Evolutionary conservation across 192 early-diverging fungal species (phyloP), one percentile per base, ranked within the genome.

Genomic region (Chytriomyces sp.): DNA sequence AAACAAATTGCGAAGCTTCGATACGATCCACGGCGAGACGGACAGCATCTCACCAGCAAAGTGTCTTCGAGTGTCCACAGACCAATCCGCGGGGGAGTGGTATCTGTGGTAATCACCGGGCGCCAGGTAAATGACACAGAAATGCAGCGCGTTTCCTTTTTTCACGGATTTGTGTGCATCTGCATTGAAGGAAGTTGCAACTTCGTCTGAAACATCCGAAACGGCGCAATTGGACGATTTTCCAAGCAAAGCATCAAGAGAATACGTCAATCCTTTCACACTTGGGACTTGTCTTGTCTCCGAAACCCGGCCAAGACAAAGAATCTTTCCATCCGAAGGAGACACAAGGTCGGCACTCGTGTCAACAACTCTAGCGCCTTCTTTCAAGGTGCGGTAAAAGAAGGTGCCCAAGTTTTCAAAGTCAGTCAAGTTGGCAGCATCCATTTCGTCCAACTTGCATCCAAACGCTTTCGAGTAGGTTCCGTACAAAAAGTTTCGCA

Each of bases 41-140:
- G 94, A 96, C 77, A 92, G 96, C 2, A 99, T 89, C 80, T 99
- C 97, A 92, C 91, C 93, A 18, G 92, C 92, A 85, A 97, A 99
- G 82, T 99, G 98, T 45, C 97, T 84, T 20, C 94, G 82, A 5
- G 86, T 83, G 78, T 95, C 88, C 13, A 97, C 95, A 18, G 92
- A 89, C 98, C 97, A 98, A 82, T 96, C 93, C 6, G 93, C 89
- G 44, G 98, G 98, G 26, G 97, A 96, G 72, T 99, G 98, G 91
- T 97, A 99, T 16, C 95, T 91, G 82, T 99, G 98, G 83, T 99
- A 99, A 81, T 99, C 98, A 0, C 97, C 98, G 6, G 98, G 98
- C 0, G 97, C 94, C 72, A 99, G 82, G 77, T 99, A 99, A 35
- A 99, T 92, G 9, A 98, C 96, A 75, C 88, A 90, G 80, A 93